Base-by-base conservation (phyloP, 345 rosid species). In the Heritiera littoralis region DNA sequence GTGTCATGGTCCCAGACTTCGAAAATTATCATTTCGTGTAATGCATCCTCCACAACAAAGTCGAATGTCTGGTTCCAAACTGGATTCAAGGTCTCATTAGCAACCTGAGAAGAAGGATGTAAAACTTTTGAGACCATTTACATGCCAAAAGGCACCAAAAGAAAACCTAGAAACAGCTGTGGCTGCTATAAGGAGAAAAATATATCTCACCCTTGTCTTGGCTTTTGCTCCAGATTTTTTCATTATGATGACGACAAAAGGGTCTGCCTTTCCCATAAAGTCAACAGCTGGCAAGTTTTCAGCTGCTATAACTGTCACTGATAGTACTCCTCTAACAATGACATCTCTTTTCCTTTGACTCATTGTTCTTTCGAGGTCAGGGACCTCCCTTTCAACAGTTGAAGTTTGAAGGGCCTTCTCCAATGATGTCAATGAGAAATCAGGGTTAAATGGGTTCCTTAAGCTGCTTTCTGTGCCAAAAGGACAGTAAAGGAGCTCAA, bases 21-120 rank as follows among this genome's bases (percentile, higher is more conserved):
- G 56, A 89, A 12, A 30, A 90, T 86, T 65, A 96, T 66, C 84
- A 96, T 89, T 76, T 96, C 99, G 72, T 91, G 99, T 58, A 90
- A 81, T 46, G 89, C 99, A 87, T 92, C 93, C 90, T 94, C 99
- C 77, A 94, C 99, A 38, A 96, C 97, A 60, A 94, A 89, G 79
- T 94, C 98, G 80, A 96, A 94, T 3, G 99, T 91, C 69, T 92
- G 98, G 79, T 96, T 92, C 99, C 99, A 96, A 49, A 92, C 92
- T 9, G 99, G 98, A 87, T 96, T 90, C 78, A 96, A 85, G 77
- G 85, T 89, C 52, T 92, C 88, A 41, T 87, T 89, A 72, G 92
- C 88, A 65, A 92, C 99, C 95, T 92, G 88, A 35, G 67, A 40
- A 54, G 79, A 72, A 32, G 48, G n/a, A 49, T 28, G 14, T 13